Evolutionary conservation across 345 rosid genomes (phyloP).

Genomic region (Laguncularia racemosa): DNA sequence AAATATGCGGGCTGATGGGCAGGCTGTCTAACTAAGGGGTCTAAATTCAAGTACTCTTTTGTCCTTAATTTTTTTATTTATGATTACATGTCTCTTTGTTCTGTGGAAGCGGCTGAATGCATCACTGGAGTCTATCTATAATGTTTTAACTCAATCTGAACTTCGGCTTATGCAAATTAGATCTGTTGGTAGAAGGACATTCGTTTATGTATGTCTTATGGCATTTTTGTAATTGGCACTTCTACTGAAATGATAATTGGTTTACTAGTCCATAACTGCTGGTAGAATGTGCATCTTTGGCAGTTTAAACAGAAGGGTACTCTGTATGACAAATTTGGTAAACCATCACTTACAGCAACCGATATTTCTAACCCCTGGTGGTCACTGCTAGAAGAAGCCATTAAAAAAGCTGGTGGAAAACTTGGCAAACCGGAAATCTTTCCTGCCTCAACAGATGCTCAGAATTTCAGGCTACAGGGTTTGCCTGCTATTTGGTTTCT

Average conservation of each 20-base stretch:
- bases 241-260: background rate
- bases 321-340: constrained; percentile 30
- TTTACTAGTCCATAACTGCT: constrained; percentile 1
- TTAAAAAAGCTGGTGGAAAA: constrained; percentile 63
- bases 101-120: too few species aligned
- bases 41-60: too few species aligned
- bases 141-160: too few species aligned
- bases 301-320: constrained; percentile 78
- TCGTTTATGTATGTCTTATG: too few species aligned
- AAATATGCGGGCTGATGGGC: too few species aligned
- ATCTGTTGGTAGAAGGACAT: too few species aligned
- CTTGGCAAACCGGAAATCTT: constrained; percentile 74
- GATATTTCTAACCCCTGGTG: constrained; percentile 88
- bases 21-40: too few species aligned
- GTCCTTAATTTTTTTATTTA: too few species aligned
- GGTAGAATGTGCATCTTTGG: constrained; percentile 28
- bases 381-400: constrained; percentile 68
- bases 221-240: background rate
- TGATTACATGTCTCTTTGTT: too few species aligned
- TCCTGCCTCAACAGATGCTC: constrained; percentile 87
- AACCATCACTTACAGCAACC: constrained; percentile 47
- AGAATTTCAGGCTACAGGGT: constrained; percentile 56
- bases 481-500: constrained; percentile 84
- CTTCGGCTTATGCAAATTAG: too few species aligned
- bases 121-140: too few species aligned